Evolutionary conservation across 2,329 filamentous ascomycete species (phyloP).

Genomic region (Colletotrichum gloeosporioides): DNA sequence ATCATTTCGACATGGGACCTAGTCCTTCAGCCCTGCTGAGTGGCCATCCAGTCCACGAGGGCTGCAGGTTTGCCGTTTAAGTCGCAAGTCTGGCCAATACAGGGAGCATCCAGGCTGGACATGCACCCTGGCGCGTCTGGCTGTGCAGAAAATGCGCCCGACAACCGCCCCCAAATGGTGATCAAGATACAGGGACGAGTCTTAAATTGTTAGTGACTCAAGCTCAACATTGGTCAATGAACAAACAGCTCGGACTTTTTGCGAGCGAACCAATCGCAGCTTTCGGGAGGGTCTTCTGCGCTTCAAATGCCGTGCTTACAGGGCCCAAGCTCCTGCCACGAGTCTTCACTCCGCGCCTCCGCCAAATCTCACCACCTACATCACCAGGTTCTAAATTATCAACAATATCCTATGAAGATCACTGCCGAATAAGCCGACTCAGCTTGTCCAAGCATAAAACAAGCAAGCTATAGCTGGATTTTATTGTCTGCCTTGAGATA

Average conservation of each 20-base stretch:
- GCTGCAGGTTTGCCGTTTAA: not conserved
- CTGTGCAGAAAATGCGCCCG: not conserved
- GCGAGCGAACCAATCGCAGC: not conserved
- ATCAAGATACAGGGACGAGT: not conserved
- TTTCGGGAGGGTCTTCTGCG: not conserved
- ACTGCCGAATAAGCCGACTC: not conserved
- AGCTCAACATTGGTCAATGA: not conserved
- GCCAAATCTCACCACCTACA: not conserved
- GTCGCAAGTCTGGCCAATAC: not conserved
- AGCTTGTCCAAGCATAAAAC: not conserved
- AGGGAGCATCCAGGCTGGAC: not conserved
- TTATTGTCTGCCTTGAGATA: not conserved
- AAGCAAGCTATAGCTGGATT: not conserved
- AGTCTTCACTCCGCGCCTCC: not conserved
- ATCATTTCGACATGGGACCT: not conserved
- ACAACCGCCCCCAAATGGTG: not conserved
- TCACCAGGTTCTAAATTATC: not conserved
- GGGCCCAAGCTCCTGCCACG: not conserved
- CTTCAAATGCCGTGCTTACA: not conserved
- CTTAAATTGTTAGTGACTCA: not conserved
- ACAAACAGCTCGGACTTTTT: not conserved
- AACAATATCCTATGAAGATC: not conserved
- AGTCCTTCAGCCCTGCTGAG: not conserved
- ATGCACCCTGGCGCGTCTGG: not conserved
- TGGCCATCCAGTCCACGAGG: not conserved